These are phyloP conservation scores for Fusarium hainanense DNA, from an alignment of 2,329 filamentous ascomycete species.

Conservation along the genomic window DNA sequence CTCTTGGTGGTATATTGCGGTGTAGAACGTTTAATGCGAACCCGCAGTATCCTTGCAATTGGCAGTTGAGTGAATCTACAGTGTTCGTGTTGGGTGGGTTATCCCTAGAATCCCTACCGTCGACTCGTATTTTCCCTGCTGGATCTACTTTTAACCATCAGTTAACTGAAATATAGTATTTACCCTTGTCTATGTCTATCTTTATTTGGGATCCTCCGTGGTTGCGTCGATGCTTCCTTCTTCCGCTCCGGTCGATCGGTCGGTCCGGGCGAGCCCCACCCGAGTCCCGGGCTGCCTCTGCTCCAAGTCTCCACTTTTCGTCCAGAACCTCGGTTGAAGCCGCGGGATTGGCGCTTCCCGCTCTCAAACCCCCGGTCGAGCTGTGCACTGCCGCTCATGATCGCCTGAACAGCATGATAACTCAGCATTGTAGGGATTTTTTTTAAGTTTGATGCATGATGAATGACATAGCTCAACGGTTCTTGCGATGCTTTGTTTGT, in stretches of 20 bases:
- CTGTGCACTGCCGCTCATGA: conserved; percentile 32
- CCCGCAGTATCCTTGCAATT: neutral
- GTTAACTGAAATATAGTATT: neutral
- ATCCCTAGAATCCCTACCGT: neutral
- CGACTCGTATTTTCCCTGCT: conserved; percentile 16
- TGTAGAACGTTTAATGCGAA: conserved; percentile 13
- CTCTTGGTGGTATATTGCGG: conserved; percentile 30
- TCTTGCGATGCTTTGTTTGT: neutral
- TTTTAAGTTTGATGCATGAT: conserved; percentile 14
- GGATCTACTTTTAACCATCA: conserved; percentile 19
- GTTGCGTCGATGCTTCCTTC: conserved; percentile 14
- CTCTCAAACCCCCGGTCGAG: conserved; percentile 15
- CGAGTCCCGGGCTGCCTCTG: conserved; percentile 37
- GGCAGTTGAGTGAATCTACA: neutral
- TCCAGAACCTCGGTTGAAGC: conserved; percentile 30
- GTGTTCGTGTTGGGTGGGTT: neutral
- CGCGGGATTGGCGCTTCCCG: conserved; percentile 30
- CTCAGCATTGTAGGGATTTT: conserved; percentile 39
- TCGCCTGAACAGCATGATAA: conserved; percentile 32
- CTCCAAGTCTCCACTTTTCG: neutral
- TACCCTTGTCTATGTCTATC: neutral
- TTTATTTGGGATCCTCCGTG: conserved; percentile 9
- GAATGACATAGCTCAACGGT: conserved; percentile 10
- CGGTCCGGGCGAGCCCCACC: conserved; percentile 21
- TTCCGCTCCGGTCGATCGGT: conserved; percentile 29